Conservation (phyloP, 305 asterid genomes). For the Fraxinus albicans region DNA sequence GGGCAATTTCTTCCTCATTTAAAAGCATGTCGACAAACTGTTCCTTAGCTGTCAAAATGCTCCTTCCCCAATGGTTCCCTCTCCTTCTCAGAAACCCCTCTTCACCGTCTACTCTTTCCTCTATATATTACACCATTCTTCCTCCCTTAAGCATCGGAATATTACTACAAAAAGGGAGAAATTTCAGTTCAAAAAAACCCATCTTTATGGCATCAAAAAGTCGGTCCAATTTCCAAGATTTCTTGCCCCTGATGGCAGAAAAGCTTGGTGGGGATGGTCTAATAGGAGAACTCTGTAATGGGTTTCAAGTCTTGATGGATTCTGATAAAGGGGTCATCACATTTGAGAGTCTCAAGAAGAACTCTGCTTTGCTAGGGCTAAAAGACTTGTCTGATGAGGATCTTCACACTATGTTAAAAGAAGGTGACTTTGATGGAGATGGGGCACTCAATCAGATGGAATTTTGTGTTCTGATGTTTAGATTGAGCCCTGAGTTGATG, state of each 20-base stretch:
- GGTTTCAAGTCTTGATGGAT: slow-evolving; percentile 70
- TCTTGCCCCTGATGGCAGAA: slow-evolving; percentile 78
- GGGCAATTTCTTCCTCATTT: slow-evolving; percentile 34
- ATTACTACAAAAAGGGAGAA: background rate
- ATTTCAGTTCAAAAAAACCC: background rate
- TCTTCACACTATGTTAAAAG: slow-evolving; percentile 57
- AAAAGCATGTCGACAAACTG: slow-evolving; percentile 7
- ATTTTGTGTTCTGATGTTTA: slow-evolving; percentile 82
- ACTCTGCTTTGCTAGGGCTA: slow-evolving; percentile 60
- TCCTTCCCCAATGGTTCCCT: slow-evolving; percentile 16
- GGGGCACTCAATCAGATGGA: slow-evolving; percentile 89
- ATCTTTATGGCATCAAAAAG: slow-evolving; percentile 45
- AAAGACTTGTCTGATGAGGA: slow-evolving; percentile 70
- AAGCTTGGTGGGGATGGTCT: slow-evolving; percentile 85
- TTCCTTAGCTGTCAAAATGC: slow-evolving; percentile 34
- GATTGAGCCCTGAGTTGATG: slow-evolving; percentile 88
- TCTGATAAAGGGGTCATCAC: slow-evolving; percentile 63
- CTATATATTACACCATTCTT: slow-evolving; percentile 19
- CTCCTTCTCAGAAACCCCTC: slow-evolving; percentile 41
- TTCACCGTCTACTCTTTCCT: background rate
- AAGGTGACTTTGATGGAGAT: slow-evolving; percentile 90
- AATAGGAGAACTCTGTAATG: slow-evolving; percentile 74
- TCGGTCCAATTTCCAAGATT: slow-evolving; percentile 58
- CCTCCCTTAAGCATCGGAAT: background rate
- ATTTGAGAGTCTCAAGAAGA: slow-evolving; percentile 70